Conservation (phyloP, 2,329 filamentous ascomycete genomes). For the Phaeosphaeriaceae sp. region DNA sequence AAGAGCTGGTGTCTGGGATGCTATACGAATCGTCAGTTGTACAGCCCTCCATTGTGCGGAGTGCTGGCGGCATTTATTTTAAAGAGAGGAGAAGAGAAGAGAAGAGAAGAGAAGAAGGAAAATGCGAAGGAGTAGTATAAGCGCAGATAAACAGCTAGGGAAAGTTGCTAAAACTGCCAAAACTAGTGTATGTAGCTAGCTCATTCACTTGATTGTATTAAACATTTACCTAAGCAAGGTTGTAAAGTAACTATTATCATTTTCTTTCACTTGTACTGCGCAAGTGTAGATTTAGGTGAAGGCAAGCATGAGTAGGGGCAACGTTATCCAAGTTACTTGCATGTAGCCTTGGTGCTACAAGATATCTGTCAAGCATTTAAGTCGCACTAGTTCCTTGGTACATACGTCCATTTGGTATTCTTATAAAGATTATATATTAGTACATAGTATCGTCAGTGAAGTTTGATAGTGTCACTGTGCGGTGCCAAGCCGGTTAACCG, state of each 20-base stretch:
- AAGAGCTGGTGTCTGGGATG: background rate
- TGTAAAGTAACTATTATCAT: background rate
- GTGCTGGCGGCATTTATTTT: background rate
- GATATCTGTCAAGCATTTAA: background rate
- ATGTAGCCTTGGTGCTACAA: background rate
- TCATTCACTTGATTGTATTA: too few species aligned
- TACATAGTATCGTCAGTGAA: too few species aligned
- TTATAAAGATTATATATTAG: too few species aligned
- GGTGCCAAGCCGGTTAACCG: conserved; percentile 11
- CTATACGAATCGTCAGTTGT: background rate
- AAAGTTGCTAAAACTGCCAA: too few species aligned
- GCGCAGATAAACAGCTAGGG: too few species aligned
- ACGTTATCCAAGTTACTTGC: background rate
- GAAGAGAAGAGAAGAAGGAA: too few species aligned
- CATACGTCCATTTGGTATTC: background rate
- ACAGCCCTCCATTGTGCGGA: background rate
- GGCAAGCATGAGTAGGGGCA: background rate
- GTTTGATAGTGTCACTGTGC: too few species aligned
- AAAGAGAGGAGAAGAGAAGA: background rate
- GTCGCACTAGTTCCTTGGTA: background rate
- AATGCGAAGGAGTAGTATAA: too few species aligned
- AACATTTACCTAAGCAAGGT: too few species aligned
- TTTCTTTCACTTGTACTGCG: background rate
- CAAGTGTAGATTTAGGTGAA: conserved; percentile 1
- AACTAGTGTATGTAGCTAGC: too few species aligned